Evolutionary conservation across 169 alveolate genomes (phyloP), one percentile per base, ranked within the genome.

Genomic region (Plasmodium inui): DNA sequence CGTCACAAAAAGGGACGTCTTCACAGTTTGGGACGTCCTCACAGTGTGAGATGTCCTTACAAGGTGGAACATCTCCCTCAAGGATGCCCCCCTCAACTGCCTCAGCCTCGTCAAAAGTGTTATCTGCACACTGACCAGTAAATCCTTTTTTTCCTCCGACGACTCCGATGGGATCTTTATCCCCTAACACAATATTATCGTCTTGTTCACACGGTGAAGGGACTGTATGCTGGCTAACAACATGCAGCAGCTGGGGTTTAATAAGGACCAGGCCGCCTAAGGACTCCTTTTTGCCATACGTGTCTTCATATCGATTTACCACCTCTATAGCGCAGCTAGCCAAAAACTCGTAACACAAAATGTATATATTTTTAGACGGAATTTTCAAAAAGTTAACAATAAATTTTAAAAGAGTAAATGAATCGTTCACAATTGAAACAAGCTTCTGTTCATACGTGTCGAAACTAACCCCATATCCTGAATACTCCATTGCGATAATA

Each of bases 401-500:
- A 53, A 86, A 86, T 86, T 86, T 86, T 86, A 86, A 74, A 74
- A 86, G 57, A 86, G 93, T 86, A 86, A 86, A 76, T 3, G 86
- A 34, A 55, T 86, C 93, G 80, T 86, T 86, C 19, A 86, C 93
- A 41, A 86, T 74, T 37, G 93, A 86, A 19, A 86, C 83, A 28
- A 78, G 79, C 67, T 86, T 86, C 71, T 86, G 93, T 53, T 86
- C 86, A 76, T 86, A 55, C 39, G 39, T 76, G 71, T 86, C 86
- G 80, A 86, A 86, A 28, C 93, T 86, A 26, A 32, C 93, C 12
- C 93, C 93, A 74, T 86, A 86, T 19, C 93, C 93, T 46, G 93
- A 86, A 86, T 86, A 86, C 80, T 86, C 93, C 93, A 86, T 86
- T 22, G 93, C 93, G 39, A 86, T 86, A 50, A 86, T 86, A 76